phyloP scores from a whole-genome alignment of 768 basidiomycete species.

The Dioszegia crocea region DNA sequence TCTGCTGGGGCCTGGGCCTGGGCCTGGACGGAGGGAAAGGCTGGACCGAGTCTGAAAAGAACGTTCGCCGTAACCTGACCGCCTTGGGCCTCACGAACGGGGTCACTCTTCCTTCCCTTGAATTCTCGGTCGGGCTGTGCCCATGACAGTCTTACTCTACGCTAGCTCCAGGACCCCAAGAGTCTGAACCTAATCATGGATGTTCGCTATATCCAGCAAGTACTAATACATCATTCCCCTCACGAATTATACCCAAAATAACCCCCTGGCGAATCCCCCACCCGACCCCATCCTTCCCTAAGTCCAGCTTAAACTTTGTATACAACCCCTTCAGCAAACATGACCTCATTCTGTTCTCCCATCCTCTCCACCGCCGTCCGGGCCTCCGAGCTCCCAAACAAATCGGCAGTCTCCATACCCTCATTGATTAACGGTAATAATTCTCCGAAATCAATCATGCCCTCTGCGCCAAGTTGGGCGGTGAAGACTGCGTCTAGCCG shows the following conservation, averaged over 20 bases:
- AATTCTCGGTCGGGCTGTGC: no score
- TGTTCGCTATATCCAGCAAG: not conserved
- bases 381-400: conserved; percentile 81
- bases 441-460: conserved; percentile 66
- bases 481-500: conserved; percentile 67
- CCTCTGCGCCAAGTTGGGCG: conserved; percentile 61
- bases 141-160: no score
- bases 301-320: conserved; percentile 54
- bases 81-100: no score
- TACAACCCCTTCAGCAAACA: conserved; percentile 80
- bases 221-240: not conserved
- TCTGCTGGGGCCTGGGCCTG: no score
- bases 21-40: no score
- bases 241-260: not conserved
- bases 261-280: not conserved
- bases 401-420: conserved; percentile 61
- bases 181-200: no score
- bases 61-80: no score
- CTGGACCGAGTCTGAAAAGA: no score
- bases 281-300: not conserved
- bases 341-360: conserved; percentile 71
- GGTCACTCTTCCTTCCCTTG: no score
- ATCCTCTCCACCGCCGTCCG: conserved; percentile 67
- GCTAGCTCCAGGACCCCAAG: no score
- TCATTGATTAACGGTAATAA: conserved; percentile 72